These are phyloP conservation scores for Russula sp. DNA, from an alignment of 768 basidiomycete genomes.

Conservation along the genomic window DNA sequence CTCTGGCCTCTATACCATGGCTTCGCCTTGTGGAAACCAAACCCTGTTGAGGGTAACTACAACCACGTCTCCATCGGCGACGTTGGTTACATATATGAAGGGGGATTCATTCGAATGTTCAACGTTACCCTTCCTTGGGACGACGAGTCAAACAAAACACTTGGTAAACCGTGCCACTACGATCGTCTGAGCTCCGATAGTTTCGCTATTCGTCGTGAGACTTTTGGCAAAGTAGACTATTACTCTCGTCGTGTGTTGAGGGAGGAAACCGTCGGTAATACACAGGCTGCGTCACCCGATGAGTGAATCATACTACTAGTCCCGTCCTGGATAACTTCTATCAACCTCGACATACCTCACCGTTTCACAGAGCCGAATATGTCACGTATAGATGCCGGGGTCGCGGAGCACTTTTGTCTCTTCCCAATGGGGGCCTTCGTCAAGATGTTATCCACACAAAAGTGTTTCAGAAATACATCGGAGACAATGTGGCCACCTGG, in stretches of 20 bases:
- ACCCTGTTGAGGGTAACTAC: too few species aligned
- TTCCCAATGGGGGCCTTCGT: not conserved
- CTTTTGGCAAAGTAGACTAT: not conserved
- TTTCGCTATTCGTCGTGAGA: not conserved
- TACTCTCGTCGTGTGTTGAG: not conserved
- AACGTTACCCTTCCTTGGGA: not conserved
- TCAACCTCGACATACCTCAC: too few species aligned
- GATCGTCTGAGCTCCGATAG: not conserved
- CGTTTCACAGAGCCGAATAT: too few species aligned
- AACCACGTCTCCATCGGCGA: conserved; percentile 15
- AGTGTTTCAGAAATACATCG: conserved; percentile 5
- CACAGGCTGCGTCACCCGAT: not conserved
- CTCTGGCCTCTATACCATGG: conserved; percentile 18
- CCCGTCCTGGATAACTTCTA: not conserved
- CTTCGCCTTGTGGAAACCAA: not conserved
- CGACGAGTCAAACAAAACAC: not conserved
- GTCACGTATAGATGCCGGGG: too few species aligned
- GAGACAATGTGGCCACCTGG: conserved; percentile 2
- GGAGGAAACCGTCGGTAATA: not conserved
- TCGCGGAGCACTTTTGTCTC: too few species aligned
- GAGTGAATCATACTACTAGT: not conserved
- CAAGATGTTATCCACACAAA: not conserved
- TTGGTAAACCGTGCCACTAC: not conserved
- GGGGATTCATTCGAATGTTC: conserved; percentile 27
- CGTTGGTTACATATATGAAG: conserved; percentile 28